Percentiles rank a stretch among this genome's conserved stretches.
These are phyloP conservation scores for Zoysia japonica DNA, from an alignment of 176 grass and related monocot species.

Conservation along the genomic window DNA sequence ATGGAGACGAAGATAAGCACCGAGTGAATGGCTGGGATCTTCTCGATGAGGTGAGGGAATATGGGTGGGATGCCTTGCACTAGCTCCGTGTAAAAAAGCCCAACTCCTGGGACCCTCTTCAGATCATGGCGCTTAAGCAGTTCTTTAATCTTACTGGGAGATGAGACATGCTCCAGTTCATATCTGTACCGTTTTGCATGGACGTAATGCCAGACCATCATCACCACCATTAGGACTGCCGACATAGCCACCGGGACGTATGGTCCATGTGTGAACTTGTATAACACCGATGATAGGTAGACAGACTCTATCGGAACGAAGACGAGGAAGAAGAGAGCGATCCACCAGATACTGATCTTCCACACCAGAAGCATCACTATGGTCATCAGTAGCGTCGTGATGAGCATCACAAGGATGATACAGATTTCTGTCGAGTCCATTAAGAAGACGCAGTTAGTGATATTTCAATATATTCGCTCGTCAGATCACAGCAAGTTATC, in stretches of 20 bases:
- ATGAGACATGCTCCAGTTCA: constrained; percentile 41
- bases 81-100: constrained; percentile 52
- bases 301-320: constrained; percentile 35
- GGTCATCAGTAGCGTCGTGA: constrained; percentile 47
- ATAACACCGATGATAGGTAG: constrained; percentile 47
- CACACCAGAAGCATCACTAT: constrained; percentile 60
- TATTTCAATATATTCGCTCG: not conserved
- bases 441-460: not conserved
- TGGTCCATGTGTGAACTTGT: constrained; percentile 60
- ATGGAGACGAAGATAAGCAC: constrained; percentile 54
- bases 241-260: constrained; percentile 47
- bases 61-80: constrained; percentile 60
- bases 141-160: not conserved
- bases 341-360: constrained; percentile 32
- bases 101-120: constrained; percentile 39
- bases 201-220: constrained; percentile 53
- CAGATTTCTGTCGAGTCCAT: constrained; percentile 37
- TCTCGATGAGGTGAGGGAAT: constrained; percentile 44
- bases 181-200: constrained; percentile 44
- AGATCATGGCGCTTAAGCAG: constrained; percentile 21
- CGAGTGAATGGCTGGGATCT: constrained; percentile 32
- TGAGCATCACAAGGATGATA: constrained; percentile 54
- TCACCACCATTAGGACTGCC: constrained; percentile 30
- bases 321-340: constrained; percentile 25
- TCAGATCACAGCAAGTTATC: not conserved